Percentiles rank a stretch among this genome's conserved stretches.
phyloP scores from a whole-genome alignment of 768 basidiomycete species.

The Termitomyces sp. region DNA sequence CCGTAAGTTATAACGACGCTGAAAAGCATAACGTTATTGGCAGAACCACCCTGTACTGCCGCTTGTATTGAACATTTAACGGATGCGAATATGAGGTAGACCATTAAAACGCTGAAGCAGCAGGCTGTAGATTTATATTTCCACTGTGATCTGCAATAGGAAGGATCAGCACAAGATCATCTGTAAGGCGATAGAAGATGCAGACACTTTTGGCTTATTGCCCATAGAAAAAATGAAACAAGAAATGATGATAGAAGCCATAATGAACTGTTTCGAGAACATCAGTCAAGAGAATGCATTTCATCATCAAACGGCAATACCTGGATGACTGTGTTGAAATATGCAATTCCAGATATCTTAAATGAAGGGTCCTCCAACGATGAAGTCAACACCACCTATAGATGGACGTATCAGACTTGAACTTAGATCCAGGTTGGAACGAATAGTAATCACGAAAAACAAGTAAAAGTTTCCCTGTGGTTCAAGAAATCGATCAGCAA shows the following conservation, averaged over 20 bases:
- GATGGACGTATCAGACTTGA: background rate
- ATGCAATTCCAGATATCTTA: conserved; percentile 56
- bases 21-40: conserved; percentile 76
- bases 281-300: background rate
- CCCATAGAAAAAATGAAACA: conserved; percentile 96
- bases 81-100: conserved; percentile 82
- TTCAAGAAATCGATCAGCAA: background rate
- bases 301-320: conserved; percentile 28
- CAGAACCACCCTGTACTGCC: conserved; percentile 56
- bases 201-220: conserved; percentile 83
- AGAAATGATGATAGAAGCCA: conserved; percentile 82
- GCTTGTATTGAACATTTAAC: conserved; percentile 78
- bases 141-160: conserved; percentile 54
- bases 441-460: conserved; percentile 69
- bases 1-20: conserved; percentile 87
- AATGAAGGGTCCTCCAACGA: conserved; percentile 79
- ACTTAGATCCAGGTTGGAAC: background rate
- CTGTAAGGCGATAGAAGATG: conserved; percentile 1
- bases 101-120: conserved; percentile 70
- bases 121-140: conserved; percentile 84
- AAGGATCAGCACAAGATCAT: background rate
- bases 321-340: conserved; percentile 75
- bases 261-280: conserved; percentile 53
- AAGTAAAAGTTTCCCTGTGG: conserved; percentile 88
- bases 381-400: conserved; percentile 80